Evolutionary conservation across 805 yeast species (phyloP).

Genomic region (Candida ponderosae): DNA sequence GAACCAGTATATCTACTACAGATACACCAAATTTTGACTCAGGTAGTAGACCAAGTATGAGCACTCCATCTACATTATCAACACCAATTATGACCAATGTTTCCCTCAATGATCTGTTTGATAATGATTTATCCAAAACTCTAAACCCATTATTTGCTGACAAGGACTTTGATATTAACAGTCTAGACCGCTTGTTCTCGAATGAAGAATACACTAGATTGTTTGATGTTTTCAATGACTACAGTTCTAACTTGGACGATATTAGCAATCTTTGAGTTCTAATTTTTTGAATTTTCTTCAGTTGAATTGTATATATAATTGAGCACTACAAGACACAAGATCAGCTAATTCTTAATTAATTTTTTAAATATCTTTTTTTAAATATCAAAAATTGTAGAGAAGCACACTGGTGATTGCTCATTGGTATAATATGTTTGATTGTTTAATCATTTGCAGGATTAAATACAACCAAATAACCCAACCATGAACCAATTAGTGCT

Average conservation of each 20-base stretch:
- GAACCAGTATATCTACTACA: not conserved
- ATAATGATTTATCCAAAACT: not conserved
- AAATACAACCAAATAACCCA: too few species aligned
- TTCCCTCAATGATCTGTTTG: not conserved
- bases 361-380: too few species aligned
- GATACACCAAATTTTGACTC: not conserved
- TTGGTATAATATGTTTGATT: not conserved
- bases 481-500: too few species aligned
- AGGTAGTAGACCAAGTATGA: not conserved
- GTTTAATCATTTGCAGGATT: not conserved
- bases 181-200: conserved; percentile 3
- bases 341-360: too few species aligned
- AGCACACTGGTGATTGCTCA: not conserved
- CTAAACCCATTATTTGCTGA: not conserved
- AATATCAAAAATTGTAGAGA: too few species aligned
- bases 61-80: not conserved
- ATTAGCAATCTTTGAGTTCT: too few species aligned
- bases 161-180: conserved; percentile 1
- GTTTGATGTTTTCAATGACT: conserved; percentile 19
- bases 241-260: not conserved
- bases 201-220: conserved; percentile 17
- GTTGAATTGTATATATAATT: too few species aligned
- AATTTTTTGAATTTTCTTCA: too few species aligned
- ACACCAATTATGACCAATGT: conserved; percentile 5
- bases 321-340: too few species aligned